Percentiles rank a stretch among this genome's conserved stretches.
Evolutionary conservation across 208 protist species (phyloP).

Genomic region (Vickermania spadyakhi): DNA sequence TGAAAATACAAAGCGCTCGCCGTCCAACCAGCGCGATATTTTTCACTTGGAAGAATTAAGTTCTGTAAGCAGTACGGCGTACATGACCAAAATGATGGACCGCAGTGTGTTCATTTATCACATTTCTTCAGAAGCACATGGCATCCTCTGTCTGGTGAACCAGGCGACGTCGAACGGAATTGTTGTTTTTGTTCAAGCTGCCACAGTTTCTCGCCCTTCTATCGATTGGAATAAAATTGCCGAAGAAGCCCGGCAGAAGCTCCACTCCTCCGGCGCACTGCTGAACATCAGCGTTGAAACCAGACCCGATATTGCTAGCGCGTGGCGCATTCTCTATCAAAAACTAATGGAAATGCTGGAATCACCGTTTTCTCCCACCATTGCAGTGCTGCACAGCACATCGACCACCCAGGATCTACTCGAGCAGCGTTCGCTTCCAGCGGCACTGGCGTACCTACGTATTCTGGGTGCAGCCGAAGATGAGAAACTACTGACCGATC

Average conservation of each 20-base stretch:
- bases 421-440: conserved; percentile 49
- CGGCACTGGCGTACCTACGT: conserved; percentile 55
- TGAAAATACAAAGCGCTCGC: conserved; percentile 22
- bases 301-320: conserved; percentile 35
- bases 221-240: conserved; percentile 54
- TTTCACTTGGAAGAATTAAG: conserved; percentile 69
- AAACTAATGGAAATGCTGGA: conserved; percentile 40
- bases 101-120: conserved; percentile 78
- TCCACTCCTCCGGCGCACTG: conserved; percentile 16
- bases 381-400: conserved; percentile 72
- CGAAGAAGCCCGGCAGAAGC: conserved; percentile 42
- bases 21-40: conserved; percentile 38
- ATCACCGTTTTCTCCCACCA: conserved; percentile 24
- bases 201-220: conserved; percentile 43
- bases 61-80: conserved; percentile 22
- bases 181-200: conserved; percentile 73
- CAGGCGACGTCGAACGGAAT: conserved; percentile 31
- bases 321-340: conserved; percentile 55
- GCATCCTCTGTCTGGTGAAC: conserved; percentile 59
- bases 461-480: conserved; percentile 74
- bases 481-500: conserved; percentile 73
- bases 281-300: conserved; percentile 30
- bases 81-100: conserved; percentile 30
- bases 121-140: conserved; percentile 42
- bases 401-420: conserved; percentile 45